Base-by-base conservation (phyloP, 225 moss, liverwort and hornwort genomes). In the Bryoerythrophyllum caledonicum region DNA sequence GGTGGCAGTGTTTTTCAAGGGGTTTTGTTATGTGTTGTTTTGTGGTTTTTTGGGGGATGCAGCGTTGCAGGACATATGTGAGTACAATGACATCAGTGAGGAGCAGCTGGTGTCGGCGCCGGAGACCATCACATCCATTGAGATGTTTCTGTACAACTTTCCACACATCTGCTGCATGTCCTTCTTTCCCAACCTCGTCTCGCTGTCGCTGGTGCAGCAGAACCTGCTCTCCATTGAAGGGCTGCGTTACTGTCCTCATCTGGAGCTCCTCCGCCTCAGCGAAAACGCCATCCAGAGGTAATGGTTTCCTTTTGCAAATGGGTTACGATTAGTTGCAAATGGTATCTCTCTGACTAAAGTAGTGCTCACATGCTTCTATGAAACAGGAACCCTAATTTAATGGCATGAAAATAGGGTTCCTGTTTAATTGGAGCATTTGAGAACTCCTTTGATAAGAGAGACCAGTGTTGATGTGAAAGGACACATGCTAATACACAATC, bases 131-230 rank as follows among this genome's bases (percentile, higher is more conserved):
- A 86, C 76, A 20, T 80, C 82, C 6, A 82, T 99, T 80, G 99
- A 99, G 81, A 99, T 99, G 99, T 99, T 99, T 83, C 71, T 99
- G 56, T 95, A 95, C 83, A 99, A 99, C 72, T 95, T 99, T 28
- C 85, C 91, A 10, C 84, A 90, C 64, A 99, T 99, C 55, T 99
- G 99, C 71, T 95, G 95, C 89, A 95, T 99, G 99, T 93, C 93
- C 15, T 99, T 95, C 78, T 95, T 99, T 68, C 99, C 95, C 62
- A 99, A 93, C 76, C 93, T 99, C 10, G 90, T 89, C 65, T 93
- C 93, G 32, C 90, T 99, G 48, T 99, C 99, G 34, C 68, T 99
- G 35, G 94, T 99, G 37, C 99, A 99, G 82, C 99, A 99, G 79
- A 91, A 91, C 68, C 81, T 99, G 70, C 89, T 68, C 62, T 86